Base-by-base conservation (phyloP, 2,329 filamentous ascomycete genomes). In the Pseudogymnoascus sp. region DNA sequence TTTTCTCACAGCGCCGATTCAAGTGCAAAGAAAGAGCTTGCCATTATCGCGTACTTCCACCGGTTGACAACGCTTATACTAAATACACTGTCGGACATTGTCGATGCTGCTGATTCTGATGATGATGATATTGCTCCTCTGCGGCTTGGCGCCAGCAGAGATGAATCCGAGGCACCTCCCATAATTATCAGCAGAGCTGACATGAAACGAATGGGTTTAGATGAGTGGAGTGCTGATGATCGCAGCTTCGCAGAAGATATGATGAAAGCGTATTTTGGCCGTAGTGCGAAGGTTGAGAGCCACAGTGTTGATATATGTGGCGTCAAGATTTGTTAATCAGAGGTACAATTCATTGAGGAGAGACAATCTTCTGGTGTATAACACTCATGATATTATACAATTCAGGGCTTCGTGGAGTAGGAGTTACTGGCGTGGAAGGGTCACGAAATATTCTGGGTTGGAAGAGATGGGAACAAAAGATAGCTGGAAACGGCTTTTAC, bases 11-110 rank as follows among this genome's bases (percentile, higher is more conserved):
- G 44, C 53, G 60, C 44, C 18, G 60, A 65, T 28, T 61, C 53
- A 28, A 47, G 50, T 23, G 35, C 38, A 8, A 82, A 67, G 81
- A 82, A 50, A 74, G 77, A 92, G 71, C 85, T 91, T 65, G 84
- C 87, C 42, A 83, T 91, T 60, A 89, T 92, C 62, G 87, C 89
- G 1, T 94, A 92, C 74, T 93, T 93, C 74, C 90, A 92, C 74
- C 84, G 89, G 1, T 79, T 91, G 61, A 92, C 90, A 0, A 82
- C 83, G 2, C 79, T 84, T 68, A 80, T 91, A 47, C 75, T 93
- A 21, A 80, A 80, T 0, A 81, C 83, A 2, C 73, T 92, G 62
- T 80, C 82, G 0, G 84, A 87, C 65, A 75, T 90, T 3, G 82
- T 90, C 5, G 81, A 84, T 63, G 72, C 71, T 2, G 72, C 69